phyloP scores from a whole-genome alignment of 23 red algal species.

The Agarophyton chilense region DNA sequence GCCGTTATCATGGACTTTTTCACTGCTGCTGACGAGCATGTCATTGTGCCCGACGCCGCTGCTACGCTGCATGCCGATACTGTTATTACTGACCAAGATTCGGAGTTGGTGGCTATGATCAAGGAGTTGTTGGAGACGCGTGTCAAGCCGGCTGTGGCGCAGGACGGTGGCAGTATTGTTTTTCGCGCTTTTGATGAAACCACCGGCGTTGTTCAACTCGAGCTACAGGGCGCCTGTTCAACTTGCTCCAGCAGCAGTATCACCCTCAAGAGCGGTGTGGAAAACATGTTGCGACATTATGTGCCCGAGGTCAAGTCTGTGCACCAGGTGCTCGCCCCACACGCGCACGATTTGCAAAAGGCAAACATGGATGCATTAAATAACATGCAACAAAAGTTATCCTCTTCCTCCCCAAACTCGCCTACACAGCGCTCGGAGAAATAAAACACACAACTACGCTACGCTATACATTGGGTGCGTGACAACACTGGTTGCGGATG shows the following conservation, averaged over 20 bases:
- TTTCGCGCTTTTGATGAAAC: conserved; percentile 84
- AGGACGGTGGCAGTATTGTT: conserved; percentile 97
- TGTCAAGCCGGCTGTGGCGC: conserved; percentile 96
- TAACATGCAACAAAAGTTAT: conserved; percentile 49
- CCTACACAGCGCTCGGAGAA: neutral
- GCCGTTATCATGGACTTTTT: conserved; percentile 93
- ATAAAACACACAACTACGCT: neutral
- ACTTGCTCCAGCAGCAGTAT: conserved; percentile 89
- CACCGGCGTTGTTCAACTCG: conserved; percentile 83
- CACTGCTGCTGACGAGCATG: conserved; percentile 20
- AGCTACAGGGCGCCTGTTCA: conserved; percentile 94
- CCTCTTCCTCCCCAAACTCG: too few relatives aligned
- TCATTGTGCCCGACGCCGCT: conserved; percentile 24
- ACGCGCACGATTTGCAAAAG: conserved; percentile 23
- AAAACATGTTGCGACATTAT: conserved; percentile 99
- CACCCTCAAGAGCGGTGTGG: conserved; percentile 97
- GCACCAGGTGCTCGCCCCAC: conserved; percentile 60
- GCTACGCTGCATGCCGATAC: conserved; percentile 53
- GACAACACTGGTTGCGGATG: conserved; percentile 58
- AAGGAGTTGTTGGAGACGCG: conserved; percentile 98
- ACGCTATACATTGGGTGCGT: neutral
- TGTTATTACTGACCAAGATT: conserved; percentile 73
- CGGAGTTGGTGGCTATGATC: conserved; percentile 98
- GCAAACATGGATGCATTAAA: conserved; percentile 49
- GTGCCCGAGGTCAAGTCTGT: conserved; percentile 97